Base-by-base conservation (phyloP, 108 stramenopile genomes). In the Aurantiochytrium sp. region DNA sequence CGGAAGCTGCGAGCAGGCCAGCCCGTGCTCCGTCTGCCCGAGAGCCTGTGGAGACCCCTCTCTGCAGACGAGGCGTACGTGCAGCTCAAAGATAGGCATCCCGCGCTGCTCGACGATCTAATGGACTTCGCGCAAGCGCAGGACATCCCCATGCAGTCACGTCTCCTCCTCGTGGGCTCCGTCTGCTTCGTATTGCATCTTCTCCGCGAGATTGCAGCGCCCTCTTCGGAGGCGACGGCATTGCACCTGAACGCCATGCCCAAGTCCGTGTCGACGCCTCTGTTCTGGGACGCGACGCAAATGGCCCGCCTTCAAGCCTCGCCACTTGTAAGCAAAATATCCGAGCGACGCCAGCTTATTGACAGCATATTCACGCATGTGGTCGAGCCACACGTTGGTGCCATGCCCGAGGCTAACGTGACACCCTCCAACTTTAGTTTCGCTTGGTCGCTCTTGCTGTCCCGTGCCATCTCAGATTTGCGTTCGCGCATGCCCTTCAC, bases 381-480 rank as follows among this genome's bases (percentile, higher is more conserved):
- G 23, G 49, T 83, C 51, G 76, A 23, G 45, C 76, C 76, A 12
- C 76, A 83, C 76, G 23, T 53, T 6, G 51, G 23, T 18, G 25
- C 19, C 51, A 69, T 69, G 64, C 64, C 64, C 64, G 64, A 69
- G 8, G 64, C 64, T 10, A 47, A 53, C 45, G n/a, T 83, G 49
- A 83, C 76, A 8, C 49, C 76, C 14, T 53, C 76, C 45, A 83
- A 83, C 76, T 83, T 83, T 83, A 53, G 49, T 18, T 83, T 83
- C 23, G 76, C 76, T 12, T 83, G 76, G 76, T 47, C 76, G 45
- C 76, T 83, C 49, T 16, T 53, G 6, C 76, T 83, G 10, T 53
- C 49, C 76, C 76, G 76, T 6, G 76, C 76, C n/a, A 47, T 83
- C 51, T 47, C 49, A 6, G 76, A 83, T 18, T 23, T 53, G 19